Evolutionary conservation across 768 basidiomycete genomes (phyloP), one percentile per base, ranked within the genome.

Genomic region (Rickenella mellea): DNA sequence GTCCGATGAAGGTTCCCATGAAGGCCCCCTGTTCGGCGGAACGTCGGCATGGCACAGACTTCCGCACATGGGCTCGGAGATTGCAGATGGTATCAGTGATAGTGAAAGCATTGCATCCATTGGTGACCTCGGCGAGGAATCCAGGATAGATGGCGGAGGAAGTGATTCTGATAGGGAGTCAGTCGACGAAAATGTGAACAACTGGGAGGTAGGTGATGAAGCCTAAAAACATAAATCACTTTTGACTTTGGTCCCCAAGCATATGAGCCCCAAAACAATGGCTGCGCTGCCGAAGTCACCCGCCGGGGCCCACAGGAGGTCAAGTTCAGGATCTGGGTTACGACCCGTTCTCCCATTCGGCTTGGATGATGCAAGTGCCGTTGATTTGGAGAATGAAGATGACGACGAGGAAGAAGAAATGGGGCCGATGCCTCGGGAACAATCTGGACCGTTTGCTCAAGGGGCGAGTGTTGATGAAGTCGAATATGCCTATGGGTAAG

Each of bases 251-350:
- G 41, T 37, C 22, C 29, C 48, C 15, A 49, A 92, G 92, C 92
- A 94, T 55, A 86, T 97, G 83, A 94, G 93, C 49, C 90, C 91
- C 3, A 87, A 89, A 62, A 93, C 91, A 2, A 85, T 97, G 78
- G 86, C 87, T 10, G 84, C 90, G 7, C 68, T 97, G 36, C 87
- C 92, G 0, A 92, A 92, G 58, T 93, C 90, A 0, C 92, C 92
- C 14, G 83, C 83, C 12, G 82, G 84, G 31, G 69, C 70, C 37
- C 74, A 61, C 4, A 55, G 92, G 20, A 75, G 91, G 20, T 86
- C 87, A 26, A 89, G 86, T 47, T 84, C 88, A 5, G 89, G 89
- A 26, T 74, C 75, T 21, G 80, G 88, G 11, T 72, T 97, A 37
- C 78, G 92, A 26, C 91, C 93, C 11, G 80, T 96, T 31, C 57